These are phyloP conservation scores for Verticillium isaacii DNA, from an alignment of 2,329 filamentous ascomycete genomes.

Conservation along the genomic window DNA sequence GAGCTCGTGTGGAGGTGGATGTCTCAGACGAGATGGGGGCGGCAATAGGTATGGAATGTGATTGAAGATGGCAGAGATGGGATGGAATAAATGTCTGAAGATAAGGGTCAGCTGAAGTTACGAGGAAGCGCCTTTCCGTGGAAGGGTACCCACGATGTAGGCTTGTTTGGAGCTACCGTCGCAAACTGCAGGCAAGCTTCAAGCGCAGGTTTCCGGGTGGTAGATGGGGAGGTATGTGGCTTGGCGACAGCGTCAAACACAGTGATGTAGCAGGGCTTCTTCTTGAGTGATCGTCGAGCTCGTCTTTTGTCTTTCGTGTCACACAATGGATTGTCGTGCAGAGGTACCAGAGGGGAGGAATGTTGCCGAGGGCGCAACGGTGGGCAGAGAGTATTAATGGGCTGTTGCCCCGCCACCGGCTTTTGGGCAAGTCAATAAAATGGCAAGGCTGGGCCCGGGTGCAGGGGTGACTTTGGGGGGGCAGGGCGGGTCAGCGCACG, in stretches of 20 bases:
- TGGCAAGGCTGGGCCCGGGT: conserved; percentile 25
- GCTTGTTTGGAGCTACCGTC: neutral
- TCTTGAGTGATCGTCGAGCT: neutral
- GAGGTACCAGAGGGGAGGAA: neutral
- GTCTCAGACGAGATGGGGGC: neutral
- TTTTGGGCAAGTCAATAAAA: conserved; percentile 29
- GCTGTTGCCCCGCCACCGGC: conserved; percentile 44
- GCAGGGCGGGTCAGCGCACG: neutral
- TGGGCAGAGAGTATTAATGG: conserved; percentile 19
- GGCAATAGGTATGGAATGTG: neutral
- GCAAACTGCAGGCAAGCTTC: neutral
- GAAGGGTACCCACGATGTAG: neutral
- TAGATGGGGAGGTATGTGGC: neutral
- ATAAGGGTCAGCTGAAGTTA: neutral
- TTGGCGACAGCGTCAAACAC: neutral
- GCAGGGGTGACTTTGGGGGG: conserved; percentile 2
- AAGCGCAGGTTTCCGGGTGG: neutral
- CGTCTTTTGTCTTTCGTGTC: neutral
- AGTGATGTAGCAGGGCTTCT: neutral
- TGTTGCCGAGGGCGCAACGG: neutral
- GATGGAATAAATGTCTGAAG: neutral
- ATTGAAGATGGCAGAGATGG: neutral
- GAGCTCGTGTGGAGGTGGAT: neutral
- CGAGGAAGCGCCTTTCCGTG: neutral
- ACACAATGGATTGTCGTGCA: neutral